Evolutionary conservation across 257 asterid species (phyloP).

Genomic region (Anisodus acutangulus): DNA sequence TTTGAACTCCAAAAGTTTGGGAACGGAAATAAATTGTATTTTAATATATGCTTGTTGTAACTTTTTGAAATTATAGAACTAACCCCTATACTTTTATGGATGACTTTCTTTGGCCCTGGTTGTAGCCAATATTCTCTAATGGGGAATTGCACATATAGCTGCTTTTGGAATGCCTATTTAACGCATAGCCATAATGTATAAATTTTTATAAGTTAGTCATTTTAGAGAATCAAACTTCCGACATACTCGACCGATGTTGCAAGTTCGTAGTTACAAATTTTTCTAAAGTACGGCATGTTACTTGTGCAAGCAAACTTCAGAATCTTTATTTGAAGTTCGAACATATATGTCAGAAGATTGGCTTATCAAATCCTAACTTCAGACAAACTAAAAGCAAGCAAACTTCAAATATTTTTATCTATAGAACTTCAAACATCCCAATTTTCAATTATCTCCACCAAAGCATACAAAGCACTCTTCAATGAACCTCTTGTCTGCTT

Average conservation of each 20-base stretch:
- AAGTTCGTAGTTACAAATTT: background rate
- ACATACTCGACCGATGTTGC: background rate
- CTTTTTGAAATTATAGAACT: background rate
- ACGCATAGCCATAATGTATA: background rate
- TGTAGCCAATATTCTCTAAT: too few relatives aligned
- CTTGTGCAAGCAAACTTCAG: background rate
- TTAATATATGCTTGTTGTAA: background rate
- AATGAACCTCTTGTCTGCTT: background rate
- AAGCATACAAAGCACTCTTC: background rate
- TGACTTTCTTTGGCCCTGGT: too few relatives aligned
- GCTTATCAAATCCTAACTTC: rapidly evolving
- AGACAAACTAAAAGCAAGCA: background rate
- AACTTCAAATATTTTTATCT: too few relatives aligned
- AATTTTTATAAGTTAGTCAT: background rate
- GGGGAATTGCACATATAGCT: too few relatives aligned
- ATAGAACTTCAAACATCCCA: too few relatives aligned
- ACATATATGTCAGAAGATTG: rapidly evolving
- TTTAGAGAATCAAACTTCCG: background rate
- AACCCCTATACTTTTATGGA: background rate
- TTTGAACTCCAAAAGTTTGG: constrained; percentile 14
- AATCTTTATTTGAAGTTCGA: background rate
- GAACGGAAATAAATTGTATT: background rate
- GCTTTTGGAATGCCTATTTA: background rate
- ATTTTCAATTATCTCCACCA: too few relatives aligned
- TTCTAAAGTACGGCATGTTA: background rate